Percentiles rank a stretch among this genome's conserved stretches.
These are phyloP conservation scores for Candida tammaniensis DNA, from an alignment of 805 yeast genomes.

Conservation along the genomic window DNA sequence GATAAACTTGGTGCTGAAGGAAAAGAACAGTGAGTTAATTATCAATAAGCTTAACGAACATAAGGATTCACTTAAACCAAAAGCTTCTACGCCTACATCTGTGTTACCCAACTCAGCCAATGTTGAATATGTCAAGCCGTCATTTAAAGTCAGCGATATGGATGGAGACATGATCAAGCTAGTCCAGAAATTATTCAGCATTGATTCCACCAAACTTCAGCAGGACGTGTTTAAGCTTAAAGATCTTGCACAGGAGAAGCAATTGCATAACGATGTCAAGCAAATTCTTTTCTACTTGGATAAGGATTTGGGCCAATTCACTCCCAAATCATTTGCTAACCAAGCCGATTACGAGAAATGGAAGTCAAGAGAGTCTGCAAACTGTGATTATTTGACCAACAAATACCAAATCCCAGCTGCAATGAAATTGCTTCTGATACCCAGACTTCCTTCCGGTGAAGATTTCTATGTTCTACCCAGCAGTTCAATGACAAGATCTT, in stretches of 20 bases:
- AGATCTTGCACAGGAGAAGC: slow-evolving; percentile 37
- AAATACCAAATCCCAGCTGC: slow-evolving; percentile 34
- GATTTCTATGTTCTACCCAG: slow-evolving; percentile 38
- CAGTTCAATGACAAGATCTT: slow-evolving; percentile 32
- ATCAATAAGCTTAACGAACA: slow-evolving; percentile 44
- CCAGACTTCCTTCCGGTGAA: slow-evolving; percentile 32
- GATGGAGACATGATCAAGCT: slow-evolving; percentile 42
- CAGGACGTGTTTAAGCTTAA: slow-evolving; percentile 48
- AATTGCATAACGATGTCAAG: slow-evolving; percentile 36
- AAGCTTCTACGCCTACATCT: slow-evolving; percentile 1
- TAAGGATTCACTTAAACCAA: slow-evolving; percentile 35
- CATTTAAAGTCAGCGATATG: slow-evolving; percentile 55
- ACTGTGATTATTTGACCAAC: slow-evolving; percentile 20
- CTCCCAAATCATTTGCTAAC: slow-evolving; percentile 22
- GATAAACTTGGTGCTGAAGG: slow-evolving; percentile 34
- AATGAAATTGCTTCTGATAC: slow-evolving; percentile 26
- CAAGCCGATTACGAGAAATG: slow-evolving; percentile 26
- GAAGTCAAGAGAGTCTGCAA: slow-evolving; percentile 27
- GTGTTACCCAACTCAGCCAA: slow-evolving; percentile 1
- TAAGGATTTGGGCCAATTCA: slow-evolving; percentile 42
- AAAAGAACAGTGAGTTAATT: slow-evolving; percentile 35
- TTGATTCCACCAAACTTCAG: slow-evolving; percentile 50
- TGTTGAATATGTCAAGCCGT: slow-evolving; percentile 39
- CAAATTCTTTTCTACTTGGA: slow-evolving; percentile 29
- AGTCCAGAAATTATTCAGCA: slow-evolving; percentile 47